These are phyloP conservation scores for Cytospora paraplurivora DNA, from an alignment of 2,329 filamentous ascomycete genomes.

Conservation along the genomic window DNA sequence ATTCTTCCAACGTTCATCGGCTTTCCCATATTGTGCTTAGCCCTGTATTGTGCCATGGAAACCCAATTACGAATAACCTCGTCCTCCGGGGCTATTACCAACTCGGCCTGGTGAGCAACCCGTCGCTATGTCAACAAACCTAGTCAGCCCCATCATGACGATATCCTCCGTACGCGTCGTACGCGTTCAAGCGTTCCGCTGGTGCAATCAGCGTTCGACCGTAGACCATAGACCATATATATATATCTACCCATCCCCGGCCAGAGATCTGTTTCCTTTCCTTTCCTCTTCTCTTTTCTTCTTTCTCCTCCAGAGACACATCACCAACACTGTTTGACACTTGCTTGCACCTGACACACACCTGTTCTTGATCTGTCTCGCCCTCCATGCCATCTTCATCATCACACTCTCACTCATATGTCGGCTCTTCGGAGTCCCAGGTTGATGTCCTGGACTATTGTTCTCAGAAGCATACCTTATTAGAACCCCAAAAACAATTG, in stretches of 20 bases:
- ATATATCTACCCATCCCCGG: neutral
- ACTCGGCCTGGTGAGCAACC: neutral
- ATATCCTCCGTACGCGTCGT: neutral
- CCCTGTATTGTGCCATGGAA: neutral
- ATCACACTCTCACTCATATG: neutral
- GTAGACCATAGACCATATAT: neutral
- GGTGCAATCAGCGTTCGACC: neutral
- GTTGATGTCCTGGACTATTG: slow-evolving; percentile 12
- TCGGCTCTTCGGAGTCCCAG: slow-evolving; percentile 15
- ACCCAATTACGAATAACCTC: neutral
- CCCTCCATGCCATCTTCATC: slow-evolving; percentile 4
- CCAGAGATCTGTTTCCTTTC: neutral
- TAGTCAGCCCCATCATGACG: neutral
- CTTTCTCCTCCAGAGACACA: neutral
- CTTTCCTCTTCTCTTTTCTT: neutral
- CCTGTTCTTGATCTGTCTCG: neutral
- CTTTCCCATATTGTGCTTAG: neutral
- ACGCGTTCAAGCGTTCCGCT: neutral
- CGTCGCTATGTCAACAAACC: neutral
- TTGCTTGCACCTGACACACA: too few species aligned
- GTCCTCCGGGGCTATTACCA: neutral
- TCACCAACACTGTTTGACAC: neutral
- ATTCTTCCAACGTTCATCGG: neutral
- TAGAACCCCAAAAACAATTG: slow-evolving; percentile 20
- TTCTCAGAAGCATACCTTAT: slow-evolving; percentile 19